Conservation (phyloP, 2,329 filamentous ascomycete species). For the Aspergillus texensis region DNA sequence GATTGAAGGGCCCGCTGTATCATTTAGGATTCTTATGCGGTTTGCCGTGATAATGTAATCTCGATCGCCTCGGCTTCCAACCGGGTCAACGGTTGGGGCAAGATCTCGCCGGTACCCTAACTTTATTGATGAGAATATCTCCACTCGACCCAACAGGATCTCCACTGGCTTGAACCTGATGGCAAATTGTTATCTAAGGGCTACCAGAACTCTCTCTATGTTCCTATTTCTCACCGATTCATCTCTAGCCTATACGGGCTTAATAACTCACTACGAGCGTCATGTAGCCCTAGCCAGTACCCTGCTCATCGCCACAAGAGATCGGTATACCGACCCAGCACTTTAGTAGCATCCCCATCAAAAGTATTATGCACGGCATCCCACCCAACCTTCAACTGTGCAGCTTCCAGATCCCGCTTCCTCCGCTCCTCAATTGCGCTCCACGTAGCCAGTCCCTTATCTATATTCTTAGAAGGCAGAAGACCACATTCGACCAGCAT, state of each 20-base stretch:
- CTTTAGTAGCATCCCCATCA: constrained; percentile 7
- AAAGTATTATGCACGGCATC: constrained; percentile 12
- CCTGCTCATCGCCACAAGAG: constrained; percentile 1
- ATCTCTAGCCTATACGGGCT: neutral
- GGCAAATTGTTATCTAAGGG: neutral
- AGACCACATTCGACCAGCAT: constrained; percentile 6
- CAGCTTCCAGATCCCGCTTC: constrained; percentile 6
- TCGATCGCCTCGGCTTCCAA: neutral
- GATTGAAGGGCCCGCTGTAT: neutral
- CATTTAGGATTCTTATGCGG: neutral
- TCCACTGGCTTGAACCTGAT: neutral
- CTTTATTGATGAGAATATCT: neutral
- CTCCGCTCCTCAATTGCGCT: constrained; percentile 6
- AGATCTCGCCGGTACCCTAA: neutral
- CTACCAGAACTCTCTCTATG: neutral
- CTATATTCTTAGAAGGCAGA: neutral
- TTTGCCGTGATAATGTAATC: constrained; percentile 2
- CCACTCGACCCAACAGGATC: neutral
- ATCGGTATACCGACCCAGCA: constrained; percentile 6
- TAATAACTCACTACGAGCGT: neutral
- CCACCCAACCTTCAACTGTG: constrained; percentile 9
- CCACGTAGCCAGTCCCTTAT: neutral
- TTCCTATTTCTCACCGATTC: neutral
- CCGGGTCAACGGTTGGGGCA: neutral
- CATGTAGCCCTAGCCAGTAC: neutral